Conservation (phyloP, 768 basidiomycete species). For the Lenzites betulinus region DNA sequence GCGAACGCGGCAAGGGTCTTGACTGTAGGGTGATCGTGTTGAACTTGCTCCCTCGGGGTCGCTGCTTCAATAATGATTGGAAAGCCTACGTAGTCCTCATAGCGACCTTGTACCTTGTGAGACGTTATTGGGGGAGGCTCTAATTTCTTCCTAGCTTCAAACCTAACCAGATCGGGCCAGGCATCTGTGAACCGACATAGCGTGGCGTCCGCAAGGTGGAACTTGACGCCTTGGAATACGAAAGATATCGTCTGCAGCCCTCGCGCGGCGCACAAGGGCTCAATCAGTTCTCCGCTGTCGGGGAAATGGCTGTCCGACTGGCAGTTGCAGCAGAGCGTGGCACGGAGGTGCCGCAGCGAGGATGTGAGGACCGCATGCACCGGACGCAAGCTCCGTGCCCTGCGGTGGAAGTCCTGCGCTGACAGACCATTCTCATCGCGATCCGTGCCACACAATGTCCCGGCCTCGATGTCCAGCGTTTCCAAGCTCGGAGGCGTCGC, state of each 20-base stretch:
- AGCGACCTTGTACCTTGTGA: too few relatives aligned
- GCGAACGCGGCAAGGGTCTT: constrained; percentile 8
- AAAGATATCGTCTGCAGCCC: not conserved
- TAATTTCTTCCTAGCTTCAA: not conserved
- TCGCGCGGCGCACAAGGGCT: not conserved
- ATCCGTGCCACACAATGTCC: not conserved
- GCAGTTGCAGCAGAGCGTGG: not conserved
- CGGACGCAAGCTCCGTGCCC: not conserved
- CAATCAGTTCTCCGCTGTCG: not conserved
- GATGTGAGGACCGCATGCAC: not conserved
- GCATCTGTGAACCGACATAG: not conserved
- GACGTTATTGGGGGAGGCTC: not conserved
- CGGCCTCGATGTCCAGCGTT: not conserved
- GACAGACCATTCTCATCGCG: too few relatives aligned
- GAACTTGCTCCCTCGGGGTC: too few relatives aligned
- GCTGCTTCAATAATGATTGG: too few relatives aligned
- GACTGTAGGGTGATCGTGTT: not conserved
- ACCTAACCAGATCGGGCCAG: not conserved
- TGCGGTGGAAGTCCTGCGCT: not conserved
- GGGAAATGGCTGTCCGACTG: not conserved
- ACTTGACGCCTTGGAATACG: not conserved
- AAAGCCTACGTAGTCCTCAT: too few relatives aligned
- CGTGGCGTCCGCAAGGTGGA: not conserved
- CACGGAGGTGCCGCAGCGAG: not conserved
- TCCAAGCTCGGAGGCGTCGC: not conserved